phyloP scores from a whole-genome alignment of 805 yeast species.

The Candida succiphila region DNA sequence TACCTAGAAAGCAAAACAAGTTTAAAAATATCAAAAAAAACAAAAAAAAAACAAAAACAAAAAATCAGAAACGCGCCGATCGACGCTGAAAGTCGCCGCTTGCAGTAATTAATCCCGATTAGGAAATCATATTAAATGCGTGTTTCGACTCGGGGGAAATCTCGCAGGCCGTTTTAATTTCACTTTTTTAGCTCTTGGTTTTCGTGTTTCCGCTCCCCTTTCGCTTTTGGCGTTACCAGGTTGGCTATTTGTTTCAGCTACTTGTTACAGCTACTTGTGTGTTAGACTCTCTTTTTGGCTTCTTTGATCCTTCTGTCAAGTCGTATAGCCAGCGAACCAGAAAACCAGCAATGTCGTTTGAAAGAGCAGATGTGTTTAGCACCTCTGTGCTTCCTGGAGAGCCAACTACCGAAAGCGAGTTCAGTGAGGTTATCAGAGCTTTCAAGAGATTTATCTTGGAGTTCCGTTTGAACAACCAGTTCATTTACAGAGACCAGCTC shows the following conservation, averaged over 20 bases:
- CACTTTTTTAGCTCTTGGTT: too few relatives aligned
- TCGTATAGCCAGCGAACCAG: too few relatives aligned
- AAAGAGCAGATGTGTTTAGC: conserved; percentile 58
- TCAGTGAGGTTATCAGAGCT: conserved; percentile 63
- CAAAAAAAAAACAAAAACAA: background rate
- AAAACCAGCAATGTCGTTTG: conserved; percentile 56
- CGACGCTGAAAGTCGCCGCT: background rate
- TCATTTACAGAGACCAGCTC: conserved; percentile 82
- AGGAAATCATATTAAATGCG: conserved; percentile 6
- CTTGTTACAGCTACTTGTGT: background rate
- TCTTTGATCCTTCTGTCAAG: too few relatives aligned
- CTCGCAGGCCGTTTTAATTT: too few relatives aligned
- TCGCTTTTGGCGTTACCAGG: background rate
- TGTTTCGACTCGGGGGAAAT: too few relatives aligned
- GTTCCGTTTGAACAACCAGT: conserved; percentile 74
- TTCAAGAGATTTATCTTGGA: conserved; percentile 78
- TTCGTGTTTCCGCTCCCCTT: too few relatives aligned
- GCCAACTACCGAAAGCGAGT: conserved; percentile 48
- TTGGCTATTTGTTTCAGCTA: background rate
- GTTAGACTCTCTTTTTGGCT: background rate
- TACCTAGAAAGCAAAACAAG: too few relatives aligned
- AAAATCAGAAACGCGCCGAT: background rate
- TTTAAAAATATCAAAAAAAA: too few relatives aligned
- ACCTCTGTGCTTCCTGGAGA: conserved; percentile 88
- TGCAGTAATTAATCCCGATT: conserved; percentile 2